Percentiles rank a stretch among this genome's conserved stretches.
These are phyloP conservation scores for Brassica nigra DNA, from an alignment of 345 rosid species.

Conservation along the genomic window DNA sequence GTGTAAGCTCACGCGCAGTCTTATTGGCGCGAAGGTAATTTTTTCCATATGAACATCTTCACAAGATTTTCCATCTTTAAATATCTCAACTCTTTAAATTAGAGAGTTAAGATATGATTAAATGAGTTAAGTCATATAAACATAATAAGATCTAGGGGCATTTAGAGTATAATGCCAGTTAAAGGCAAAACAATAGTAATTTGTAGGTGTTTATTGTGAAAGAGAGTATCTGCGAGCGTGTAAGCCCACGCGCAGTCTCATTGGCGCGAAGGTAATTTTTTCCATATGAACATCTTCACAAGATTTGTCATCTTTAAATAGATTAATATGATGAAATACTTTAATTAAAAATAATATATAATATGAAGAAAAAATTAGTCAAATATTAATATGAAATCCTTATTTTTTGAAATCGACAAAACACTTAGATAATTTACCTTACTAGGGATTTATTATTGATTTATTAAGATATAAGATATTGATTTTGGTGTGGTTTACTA, in stretches of 20 bases:
- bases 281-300: background rate
- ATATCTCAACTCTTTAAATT: background rate
- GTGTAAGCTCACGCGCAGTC: background rate
- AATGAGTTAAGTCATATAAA: background rate
- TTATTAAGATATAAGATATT: background rate
- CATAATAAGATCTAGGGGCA: slow-evolving; percentile 6
- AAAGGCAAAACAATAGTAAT: background rate
- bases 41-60: background rate
- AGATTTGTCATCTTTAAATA: background rate
- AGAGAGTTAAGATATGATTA: background rate
- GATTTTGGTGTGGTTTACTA: background rate
- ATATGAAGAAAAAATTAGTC: background rate
- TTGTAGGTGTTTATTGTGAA: background rate
- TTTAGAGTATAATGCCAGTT: background rate
- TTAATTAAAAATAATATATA: background rate
- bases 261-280: background rate
- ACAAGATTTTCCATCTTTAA: background rate
- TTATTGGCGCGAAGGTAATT: background rate
- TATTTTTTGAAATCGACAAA: background rate
- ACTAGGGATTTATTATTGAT: background rate
- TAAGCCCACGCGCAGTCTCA: background rate
- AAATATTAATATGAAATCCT: background rate
- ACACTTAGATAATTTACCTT: background rate
- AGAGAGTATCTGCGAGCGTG: background rate
- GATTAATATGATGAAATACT: background rate